These are phyloP conservation scores for Plasmodiophora brassicae DNA, from an alignment of 208 protist species.

Conservation along the genomic window DNA sequence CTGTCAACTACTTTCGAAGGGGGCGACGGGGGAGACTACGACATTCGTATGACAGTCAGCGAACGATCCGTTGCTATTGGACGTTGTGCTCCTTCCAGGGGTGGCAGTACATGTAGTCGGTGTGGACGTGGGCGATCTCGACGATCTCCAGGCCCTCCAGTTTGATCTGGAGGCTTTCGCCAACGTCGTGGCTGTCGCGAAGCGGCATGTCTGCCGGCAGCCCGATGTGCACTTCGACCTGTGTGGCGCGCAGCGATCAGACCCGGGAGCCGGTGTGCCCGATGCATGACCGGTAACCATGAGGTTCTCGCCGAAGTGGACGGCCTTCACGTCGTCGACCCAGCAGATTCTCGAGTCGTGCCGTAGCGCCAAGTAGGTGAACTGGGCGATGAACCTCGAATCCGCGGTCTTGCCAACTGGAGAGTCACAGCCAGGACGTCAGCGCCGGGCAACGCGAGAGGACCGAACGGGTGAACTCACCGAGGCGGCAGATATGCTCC, in stretches of 20 bases:
- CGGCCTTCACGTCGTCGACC: conserved; percentile 23
- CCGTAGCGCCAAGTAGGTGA: neutral
- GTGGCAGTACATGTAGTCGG: conserved; percentile 19
- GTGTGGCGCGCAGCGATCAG: neutral
- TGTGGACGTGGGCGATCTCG: conserved; percentile 24
- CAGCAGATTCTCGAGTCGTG: neutral
- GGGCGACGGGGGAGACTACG: too few species aligned
- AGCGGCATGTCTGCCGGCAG: neutral
- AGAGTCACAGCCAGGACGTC: neutral
- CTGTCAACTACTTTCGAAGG: too few species aligned
- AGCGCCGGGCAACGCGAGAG: too few species aligned
- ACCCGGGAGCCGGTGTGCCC: too few species aligned
- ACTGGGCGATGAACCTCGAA: neutral
- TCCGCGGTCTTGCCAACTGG: neutral
- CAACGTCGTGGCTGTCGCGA: neutral
- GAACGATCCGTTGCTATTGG: too few species aligned
- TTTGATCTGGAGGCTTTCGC: conserved; percentile 26
- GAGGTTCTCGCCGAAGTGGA: conserved; percentile 4
- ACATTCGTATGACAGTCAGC: too few species aligned
- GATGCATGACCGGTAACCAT: too few species aligned
- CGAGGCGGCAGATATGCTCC: neutral
- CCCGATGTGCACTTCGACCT: conserved; percentile 19
- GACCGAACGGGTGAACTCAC: too few species aligned
- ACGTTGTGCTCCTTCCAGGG: neutral
- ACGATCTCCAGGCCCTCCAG: neutral